phyloP scores from a whole-genome alignment of 2,329 filamentous ascomycete genomes.

The Aureobasidium sp. region DNA sequence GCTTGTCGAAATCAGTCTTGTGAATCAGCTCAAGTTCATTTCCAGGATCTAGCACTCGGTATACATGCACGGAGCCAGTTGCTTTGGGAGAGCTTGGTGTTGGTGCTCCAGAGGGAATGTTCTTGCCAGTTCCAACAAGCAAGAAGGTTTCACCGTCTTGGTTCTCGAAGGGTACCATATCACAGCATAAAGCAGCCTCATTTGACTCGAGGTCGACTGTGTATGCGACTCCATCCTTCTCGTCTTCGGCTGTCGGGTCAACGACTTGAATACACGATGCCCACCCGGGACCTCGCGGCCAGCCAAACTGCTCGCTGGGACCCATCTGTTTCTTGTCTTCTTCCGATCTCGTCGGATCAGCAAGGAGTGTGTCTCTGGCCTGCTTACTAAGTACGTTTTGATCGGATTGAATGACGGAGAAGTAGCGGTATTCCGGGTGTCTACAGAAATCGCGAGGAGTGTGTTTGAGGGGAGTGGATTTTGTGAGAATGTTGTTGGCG shows the following conservation, averaged over 20 bases:
- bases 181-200: conserved; percentile 80
- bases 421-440: conserved; percentile 78
- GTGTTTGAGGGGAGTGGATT: conserved; percentile 63
- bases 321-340: conserved; percentile 62
- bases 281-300: conserved; percentile 78
- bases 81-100: conserved; percentile 16
- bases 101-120: conserved; percentile 45
- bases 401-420: conserved; percentile 90
- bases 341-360: conserved; percentile 50
- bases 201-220: conserved; percentile 80
- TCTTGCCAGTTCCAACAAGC: conserved; percentile 89
- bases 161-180: conserved; percentile 75
- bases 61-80: conserved; percentile 78
- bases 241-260: conserved; percentile 55
- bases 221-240: conserved; percentile 50
- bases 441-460: conserved; percentile 82
- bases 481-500: conserved; percentile 16
- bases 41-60: conserved; percentile 81
- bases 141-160: conserved; percentile 85
- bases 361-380: conserved; percentile 64
- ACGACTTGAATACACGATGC: conserved; percentile 91
- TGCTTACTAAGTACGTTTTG: conserved; percentile 80
- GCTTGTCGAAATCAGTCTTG: conserved; percentile 86
- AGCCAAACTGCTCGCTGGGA: conserved; percentile 80
- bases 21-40: conserved; percentile 87